phyloP scores from a whole-genome alignment of 106 monocot species.

The Acorus calamus region DNA sequence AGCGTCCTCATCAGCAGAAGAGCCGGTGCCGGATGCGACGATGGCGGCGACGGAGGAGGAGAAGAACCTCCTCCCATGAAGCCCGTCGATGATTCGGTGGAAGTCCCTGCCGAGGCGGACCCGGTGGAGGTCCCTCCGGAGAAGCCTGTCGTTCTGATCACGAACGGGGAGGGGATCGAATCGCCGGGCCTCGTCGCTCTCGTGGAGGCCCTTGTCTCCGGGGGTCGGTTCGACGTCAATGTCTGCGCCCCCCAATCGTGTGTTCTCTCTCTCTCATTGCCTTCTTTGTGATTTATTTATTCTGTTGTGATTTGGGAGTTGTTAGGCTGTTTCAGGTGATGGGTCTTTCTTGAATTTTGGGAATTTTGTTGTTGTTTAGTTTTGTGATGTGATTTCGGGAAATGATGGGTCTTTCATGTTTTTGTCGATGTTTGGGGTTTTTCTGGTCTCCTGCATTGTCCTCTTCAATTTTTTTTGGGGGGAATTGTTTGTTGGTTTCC shows the following conservation, averaged over 20 bases:
- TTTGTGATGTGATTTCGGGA: no score
- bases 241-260: constrained; percentile 94
- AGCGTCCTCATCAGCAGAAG: constrained; percentile 49
- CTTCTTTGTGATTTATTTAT: background rate
- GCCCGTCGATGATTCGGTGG: background rate
- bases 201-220: constrained; percentile 63
- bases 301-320: background rate
- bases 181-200: constrained; percentile 65
- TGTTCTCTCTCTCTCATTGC: constrained; percentile 8
- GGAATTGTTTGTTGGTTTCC: no score
- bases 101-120: background rate
- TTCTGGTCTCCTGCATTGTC: no score
- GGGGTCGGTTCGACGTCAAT: constrained; percentile 40
- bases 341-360: background rate
- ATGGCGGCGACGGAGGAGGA: background rate
- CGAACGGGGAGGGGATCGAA: constrained; percentile 77
- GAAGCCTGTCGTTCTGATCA: constrained; percentile 70
- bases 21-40: constrained; percentile 3
- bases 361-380: background rate
- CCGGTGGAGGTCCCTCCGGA: background rate
- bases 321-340: background rate
- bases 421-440: no score
- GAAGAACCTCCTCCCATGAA: no score
- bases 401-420: no score
- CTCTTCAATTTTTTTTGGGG: no score